A percentile compares a stretch with the other conserved stretches of the same genome.
phyloP scores from a whole-genome alignment of 108 stramenopile genomes.

The Schizochytrium sp. region DNA sequence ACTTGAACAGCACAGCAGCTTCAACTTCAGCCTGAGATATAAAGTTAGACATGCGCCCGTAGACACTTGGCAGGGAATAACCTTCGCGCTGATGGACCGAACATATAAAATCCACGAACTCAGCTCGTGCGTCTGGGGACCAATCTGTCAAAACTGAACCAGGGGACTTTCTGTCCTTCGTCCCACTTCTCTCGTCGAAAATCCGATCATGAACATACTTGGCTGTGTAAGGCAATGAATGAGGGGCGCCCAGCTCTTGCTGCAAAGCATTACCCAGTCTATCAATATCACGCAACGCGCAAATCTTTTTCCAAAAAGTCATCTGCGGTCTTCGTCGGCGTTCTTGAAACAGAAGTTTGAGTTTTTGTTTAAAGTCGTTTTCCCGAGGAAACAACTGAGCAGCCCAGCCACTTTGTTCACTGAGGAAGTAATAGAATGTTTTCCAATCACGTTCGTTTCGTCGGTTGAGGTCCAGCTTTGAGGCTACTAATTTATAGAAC shows the following conservation, averaged over 20 bases:
- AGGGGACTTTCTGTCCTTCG: not conserved
- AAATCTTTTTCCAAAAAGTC: conserved; percentile 25
- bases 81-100: not conserved
- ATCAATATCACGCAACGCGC: not conserved
- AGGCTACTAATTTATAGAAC: conserved; percentile 21
- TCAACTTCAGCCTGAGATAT: not conserved
- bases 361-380: conserved; percentile 7
- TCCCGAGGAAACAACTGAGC: not conserved
- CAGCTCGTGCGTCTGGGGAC: not conserved
- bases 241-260: too few relatives aligned
- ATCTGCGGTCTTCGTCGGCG: conserved; percentile 46
- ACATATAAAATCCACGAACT: not conserved
- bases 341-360: conserved; percentile 37
- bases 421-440: not conserved
- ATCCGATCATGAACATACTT: not conserved
- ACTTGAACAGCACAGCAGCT: not conserved
- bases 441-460: conserved; percentile 49
- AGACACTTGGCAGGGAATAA: not conserved
- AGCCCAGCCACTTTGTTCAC: conserved; percentile 12
- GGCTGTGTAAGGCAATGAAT: not conserved
- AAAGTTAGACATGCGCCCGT: not conserved
- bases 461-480: conserved; percentile 16
- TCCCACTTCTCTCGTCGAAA: conserved; percentile 8
- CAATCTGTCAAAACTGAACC: conserved; percentile 35
- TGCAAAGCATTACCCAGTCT: not conserved